Evolutionary conservation across 2,329 filamentous ascomycete species (phyloP).

Genomic region (Helicocarpus griseus): DNA sequence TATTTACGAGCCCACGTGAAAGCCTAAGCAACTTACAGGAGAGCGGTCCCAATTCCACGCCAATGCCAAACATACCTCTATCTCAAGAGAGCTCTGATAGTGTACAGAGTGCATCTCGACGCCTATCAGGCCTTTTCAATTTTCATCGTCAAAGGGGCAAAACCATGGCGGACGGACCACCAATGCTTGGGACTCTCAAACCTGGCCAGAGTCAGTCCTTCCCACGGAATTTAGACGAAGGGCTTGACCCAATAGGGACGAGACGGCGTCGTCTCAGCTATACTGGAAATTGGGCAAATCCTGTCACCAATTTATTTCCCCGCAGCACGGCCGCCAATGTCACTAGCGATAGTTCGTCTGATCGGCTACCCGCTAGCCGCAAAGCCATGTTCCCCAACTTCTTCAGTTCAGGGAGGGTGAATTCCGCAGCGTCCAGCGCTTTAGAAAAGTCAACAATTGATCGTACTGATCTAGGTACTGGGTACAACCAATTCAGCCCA

Average conservation of each 20-base stretch:
- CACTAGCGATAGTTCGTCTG: constrained; percentile 33
- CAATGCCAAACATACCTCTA: neutral
- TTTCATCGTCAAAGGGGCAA: constrained; percentile 53
- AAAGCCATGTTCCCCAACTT: constrained; percentile 33
- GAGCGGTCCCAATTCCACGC: constrained; percentile 21
- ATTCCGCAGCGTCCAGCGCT: constrained; percentile 23
- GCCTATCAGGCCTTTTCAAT: constrained; percentile 49
- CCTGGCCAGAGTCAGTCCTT: constrained; percentile 55
- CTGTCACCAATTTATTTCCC: constrained; percentile 38
- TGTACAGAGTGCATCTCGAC: constrained; percentile 38
- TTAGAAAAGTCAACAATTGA: constrained; percentile 22
- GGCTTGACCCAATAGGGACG: constrained; percentile 40
- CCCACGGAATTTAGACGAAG: constrained; percentile 45
- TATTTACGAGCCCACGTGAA: constrained; percentile 39
- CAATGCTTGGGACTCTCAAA: constrained; percentile 48
- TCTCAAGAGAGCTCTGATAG: constrained; percentile 22
- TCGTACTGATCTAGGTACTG: constrained; percentile 25
- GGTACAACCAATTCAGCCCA: constrained; percentile 39
- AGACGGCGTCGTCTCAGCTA: constrained; percentile 48
- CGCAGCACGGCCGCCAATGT: constrained; percentile 35
- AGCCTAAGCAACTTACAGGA: constrained; percentile 29
- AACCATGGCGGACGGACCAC: constrained; percentile 49
- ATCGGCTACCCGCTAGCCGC: constrained; percentile 23
- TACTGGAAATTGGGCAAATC: constrained; percentile 45
- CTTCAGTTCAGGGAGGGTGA: constrained; percentile 31